A percentile compares a stretch with the other conserved stretches of the same genome.
These are phyloP conservation scores for Saccharomycopsis schoenii DNA, from an alignment of 805 yeast species.

Conservation along the genomic window DNA sequence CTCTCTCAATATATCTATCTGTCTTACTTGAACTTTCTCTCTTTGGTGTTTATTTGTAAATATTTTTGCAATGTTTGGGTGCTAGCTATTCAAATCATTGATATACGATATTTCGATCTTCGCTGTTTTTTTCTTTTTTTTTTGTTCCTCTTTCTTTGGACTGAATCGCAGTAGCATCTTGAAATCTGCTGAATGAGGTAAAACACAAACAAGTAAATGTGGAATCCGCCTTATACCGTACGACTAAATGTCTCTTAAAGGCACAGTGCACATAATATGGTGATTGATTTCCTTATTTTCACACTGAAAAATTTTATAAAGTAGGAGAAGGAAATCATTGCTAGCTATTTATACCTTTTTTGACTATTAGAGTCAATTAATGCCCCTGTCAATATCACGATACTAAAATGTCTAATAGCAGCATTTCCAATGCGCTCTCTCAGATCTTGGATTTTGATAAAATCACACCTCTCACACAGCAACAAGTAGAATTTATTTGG, in stretches of 20 bases:
- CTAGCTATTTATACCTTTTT: too few species aligned
- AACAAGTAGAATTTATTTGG: constrained; percentile 16
- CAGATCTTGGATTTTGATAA: constrained; percentile 10
- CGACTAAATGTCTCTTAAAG: neutral
- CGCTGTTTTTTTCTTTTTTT: neutral
- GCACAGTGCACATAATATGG: neutral
- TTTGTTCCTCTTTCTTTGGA: neutral
- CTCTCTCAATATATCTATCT: neutral
- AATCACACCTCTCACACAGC: constrained; percentile 2
- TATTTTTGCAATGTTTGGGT: too few species aligned
- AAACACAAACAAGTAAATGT: neutral
- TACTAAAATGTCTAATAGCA: neutral
- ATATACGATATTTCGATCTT: neutral
- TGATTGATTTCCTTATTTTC: neutral
- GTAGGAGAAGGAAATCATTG: neutral
- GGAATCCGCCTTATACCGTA: neutral
- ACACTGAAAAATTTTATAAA: neutral
- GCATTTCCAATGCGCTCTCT: constrained; percentile 4
- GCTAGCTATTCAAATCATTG: too few species aligned
- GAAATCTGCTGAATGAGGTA: neutral
- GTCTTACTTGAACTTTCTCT: neutral
- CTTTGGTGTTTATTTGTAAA: too few species aligned
- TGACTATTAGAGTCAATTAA: too few species aligned
- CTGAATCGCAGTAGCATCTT: neutral
- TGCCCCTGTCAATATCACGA: too few species aligned